Conservation (phyloP, 257 asterid genomes). For the Nicotiana paniculata region DNA sequence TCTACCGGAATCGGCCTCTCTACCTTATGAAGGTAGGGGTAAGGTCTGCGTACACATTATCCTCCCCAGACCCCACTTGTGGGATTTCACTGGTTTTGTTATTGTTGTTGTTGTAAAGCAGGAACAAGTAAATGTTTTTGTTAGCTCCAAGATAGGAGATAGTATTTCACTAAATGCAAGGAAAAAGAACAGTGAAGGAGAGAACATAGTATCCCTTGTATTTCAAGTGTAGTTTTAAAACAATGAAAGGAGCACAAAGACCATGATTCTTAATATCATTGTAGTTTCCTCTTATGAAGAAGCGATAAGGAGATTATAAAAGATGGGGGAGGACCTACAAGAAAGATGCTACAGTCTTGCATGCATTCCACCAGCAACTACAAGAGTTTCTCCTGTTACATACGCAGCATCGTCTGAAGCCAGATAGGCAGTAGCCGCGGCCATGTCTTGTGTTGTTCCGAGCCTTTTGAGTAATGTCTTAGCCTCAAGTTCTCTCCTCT, state of each 20-base stretch:
- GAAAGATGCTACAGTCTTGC: conserved; percentile 51
- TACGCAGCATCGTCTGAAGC: conserved; percentile 90
- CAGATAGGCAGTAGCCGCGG: conserved; percentile 78
- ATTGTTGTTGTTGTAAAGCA: background rate
- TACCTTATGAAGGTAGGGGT: too few relatives aligned
- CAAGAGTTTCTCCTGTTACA: conserved; percentile 73
- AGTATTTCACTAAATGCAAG: background rate
- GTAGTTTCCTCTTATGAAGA: background rate
- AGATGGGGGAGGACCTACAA: background rate
- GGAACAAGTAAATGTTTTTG: background rate
- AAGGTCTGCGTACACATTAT: too few relatives aligned
- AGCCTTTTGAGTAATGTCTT: conserved; percentile 63
- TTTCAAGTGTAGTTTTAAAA: background rate
- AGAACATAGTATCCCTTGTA: background rate
- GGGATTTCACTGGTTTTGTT: too few relatives aligned
- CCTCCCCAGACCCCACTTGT: too few relatives aligned
- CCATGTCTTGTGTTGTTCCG: conserved; percentile 82
- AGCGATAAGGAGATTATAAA: background rate
- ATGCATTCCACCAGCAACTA: conserved; percentile 77
- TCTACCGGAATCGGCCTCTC: too few relatives aligned
- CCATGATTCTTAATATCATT: background rate
- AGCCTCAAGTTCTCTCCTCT: conserved; percentile 61
- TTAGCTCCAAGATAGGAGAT: background rate
- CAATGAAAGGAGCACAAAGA: background rate
- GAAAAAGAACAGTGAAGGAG: background rate